phyloP scores from a whole-genome alignment of 1,284 basidiomycete species.

The Inonotus obliquus region DNA sequence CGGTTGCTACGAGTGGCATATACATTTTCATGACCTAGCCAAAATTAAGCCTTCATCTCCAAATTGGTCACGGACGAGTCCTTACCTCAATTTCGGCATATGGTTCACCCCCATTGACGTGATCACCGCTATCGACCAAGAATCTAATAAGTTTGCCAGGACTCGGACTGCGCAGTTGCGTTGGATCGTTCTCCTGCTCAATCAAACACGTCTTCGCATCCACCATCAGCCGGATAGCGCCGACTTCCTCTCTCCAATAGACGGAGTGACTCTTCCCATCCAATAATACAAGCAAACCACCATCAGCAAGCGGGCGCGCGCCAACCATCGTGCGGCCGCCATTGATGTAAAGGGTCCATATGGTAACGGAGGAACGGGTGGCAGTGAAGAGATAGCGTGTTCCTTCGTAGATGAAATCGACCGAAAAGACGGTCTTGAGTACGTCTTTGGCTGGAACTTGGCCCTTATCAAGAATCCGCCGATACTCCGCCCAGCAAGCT shows the following conservation, averaged over 20 bases:
- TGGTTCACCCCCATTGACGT: constrained; percentile 92
- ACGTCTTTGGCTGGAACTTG: constrained; percentile 95
- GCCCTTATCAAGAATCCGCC: constrained; percentile 94
- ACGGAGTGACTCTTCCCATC: constrained; percentile 96
- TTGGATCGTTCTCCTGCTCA: constrained; percentile 99
- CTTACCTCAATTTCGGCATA: constrained; percentile 96
- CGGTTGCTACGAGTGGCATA: constrained; percentile 94
- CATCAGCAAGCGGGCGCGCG: constrained; percentile 88
- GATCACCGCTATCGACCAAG: constrained; percentile 96
- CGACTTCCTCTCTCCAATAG: constrained; percentile 99
- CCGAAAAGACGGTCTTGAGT: constrained; percentile 93
- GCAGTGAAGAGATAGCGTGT: constrained; percentile 95
- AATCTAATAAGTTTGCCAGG: constrained; percentile 96
- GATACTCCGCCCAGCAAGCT: constrained; percentile 91
- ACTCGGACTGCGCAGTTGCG: constrained; percentile 92
- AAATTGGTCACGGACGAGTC: constrained; percentile 18
- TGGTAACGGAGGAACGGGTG: constrained; percentile 82
- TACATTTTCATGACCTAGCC: constrained; percentile 97
- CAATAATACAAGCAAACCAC: constrained; percentile 88
- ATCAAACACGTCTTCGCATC: constrained; percentile 98
- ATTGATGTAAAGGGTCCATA: constrained; percentile 95
- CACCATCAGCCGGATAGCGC: constrained; percentile 88
- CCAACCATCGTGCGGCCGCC: constrained; percentile 90
- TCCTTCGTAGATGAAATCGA: constrained; percentile 99
- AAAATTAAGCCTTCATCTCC: constrained; percentile 17